These are phyloP conservation scores for Solanum pennellii DNA, from an alignment of 257 asterid genomes.

Conservation along the genomic window DNA sequence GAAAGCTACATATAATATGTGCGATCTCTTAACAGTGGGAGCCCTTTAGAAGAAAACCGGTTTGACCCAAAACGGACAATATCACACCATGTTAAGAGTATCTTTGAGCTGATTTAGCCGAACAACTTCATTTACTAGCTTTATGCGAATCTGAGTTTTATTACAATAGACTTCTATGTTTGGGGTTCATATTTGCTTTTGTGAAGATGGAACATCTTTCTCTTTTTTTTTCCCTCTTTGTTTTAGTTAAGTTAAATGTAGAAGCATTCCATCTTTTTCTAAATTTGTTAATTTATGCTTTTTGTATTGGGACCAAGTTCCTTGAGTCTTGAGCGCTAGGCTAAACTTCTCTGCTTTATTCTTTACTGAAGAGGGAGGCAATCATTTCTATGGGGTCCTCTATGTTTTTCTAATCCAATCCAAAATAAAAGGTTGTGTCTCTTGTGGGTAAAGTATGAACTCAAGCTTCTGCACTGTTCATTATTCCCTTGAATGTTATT, in stretches of 20 bases:
- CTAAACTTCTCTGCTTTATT: conserved; percentile 26
- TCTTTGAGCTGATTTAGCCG: not conserved
- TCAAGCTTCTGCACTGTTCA: not conserved
- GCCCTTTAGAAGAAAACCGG: not conserved
- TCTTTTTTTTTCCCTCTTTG: conserved; percentile 1
- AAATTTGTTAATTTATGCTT: conserved; percentile 23
- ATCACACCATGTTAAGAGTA: not conserved
- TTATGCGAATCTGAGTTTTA: conserved; percentile 17
- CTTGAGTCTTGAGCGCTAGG: not conserved
- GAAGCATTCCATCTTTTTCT: conserved; percentile 30
- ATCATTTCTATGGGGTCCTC: conserved; percentile 6
- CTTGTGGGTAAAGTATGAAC: not conserved
- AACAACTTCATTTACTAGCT: conserved; percentile 7
- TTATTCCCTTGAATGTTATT: not conserved
- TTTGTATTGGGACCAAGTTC: conserved; percentile 12
- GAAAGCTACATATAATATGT: not conserved
- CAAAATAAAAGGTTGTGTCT: conserved; percentile 11
- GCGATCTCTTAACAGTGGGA: not conserved
- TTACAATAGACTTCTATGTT: conserved; percentile 3
- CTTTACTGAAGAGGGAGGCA: conserved; percentile 11
- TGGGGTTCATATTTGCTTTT: conserved; percentile 33
- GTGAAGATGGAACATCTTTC: not conserved
- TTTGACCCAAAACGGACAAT: not conserved
- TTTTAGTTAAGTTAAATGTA: not conserved
- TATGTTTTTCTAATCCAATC: not conserved